These are phyloP conservation scores for Eimeria tenella DNA, from an alignment of 169 alveolate genomes.

Conservation along the genomic window DNA sequence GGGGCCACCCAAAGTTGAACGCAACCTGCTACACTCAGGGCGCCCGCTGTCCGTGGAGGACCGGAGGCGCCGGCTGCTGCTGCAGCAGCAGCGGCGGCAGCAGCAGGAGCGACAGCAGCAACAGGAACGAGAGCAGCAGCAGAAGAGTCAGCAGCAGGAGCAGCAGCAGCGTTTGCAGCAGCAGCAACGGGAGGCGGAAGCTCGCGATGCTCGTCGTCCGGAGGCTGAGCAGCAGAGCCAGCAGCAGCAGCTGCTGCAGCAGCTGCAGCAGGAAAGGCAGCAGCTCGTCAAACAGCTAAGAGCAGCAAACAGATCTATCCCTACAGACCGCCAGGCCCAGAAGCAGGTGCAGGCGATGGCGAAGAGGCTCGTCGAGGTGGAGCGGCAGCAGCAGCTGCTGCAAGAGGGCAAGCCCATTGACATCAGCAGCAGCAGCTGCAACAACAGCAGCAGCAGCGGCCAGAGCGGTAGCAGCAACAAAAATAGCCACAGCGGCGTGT, in stretches of 20 bases:
- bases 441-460: not conserved
- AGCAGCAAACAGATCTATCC: not conserved
- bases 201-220: not conserved
- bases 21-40: not conserved
- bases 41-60: not conserved
- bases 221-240: no score
- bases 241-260: not conserved
- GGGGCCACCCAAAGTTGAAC: not conserved
- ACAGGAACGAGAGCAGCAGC: not conserved
- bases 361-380: not conserved
- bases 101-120: not conserved
- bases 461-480: not conserved
- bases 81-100: conserved; percentile 2
- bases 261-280: conserved; percentile 40
- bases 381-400: not conserved
- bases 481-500: not conserved
- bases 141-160: not conserved
- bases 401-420: conserved; percentile 22
- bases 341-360: not conserved
- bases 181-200: not conserved
- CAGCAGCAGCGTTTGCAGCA: not conserved
- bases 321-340: not conserved
- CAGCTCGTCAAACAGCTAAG: conserved; percentile 3
- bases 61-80: not conserved
- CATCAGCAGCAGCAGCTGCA: not conserved